These are phyloP conservation scores for Coemansia sp. DNA, from an alignment of 192 early-diverging fungal genomes.

Conservation along the genomic window DNA sequence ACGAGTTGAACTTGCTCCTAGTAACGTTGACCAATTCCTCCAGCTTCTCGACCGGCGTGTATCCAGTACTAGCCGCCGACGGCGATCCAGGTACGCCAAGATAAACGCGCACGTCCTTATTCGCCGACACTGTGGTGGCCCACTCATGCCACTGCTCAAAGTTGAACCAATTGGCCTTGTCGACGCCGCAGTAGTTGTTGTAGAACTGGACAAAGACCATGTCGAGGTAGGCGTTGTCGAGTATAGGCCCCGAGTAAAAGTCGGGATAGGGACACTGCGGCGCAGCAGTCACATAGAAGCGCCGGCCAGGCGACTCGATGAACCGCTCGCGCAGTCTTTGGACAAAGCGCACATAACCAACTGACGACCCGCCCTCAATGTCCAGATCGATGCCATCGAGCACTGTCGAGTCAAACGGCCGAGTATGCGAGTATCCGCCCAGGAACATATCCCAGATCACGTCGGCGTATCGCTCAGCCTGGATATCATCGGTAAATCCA, in stretches of 20 bases:
- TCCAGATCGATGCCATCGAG: constrained; percentile 77
- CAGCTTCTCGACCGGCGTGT: constrained; percentile 55
- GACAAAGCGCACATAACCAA: constrained; percentile 66
- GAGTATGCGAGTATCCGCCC: constrained; percentile 60
- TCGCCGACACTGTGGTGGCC: constrained; percentile 60
- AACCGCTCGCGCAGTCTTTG: constrained; percentile 60
- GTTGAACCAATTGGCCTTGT: constrained; percentile 65
- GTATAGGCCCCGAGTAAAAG: constrained; percentile 61
- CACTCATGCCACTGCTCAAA: constrained; percentile 75
- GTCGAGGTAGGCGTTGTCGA: constrained; percentile 66
- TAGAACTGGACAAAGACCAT: constrained; percentile 83
- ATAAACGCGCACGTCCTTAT: constrained; percentile 65
- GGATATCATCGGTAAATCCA: constrained; percentile 61
- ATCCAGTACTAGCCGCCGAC: constrained; percentile 62
- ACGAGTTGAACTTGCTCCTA: constrained; percentile 57
- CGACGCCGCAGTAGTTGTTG: constrained; percentile 76
- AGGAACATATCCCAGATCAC: constrained; percentile 79
- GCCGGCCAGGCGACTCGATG: constrained; percentile 45
- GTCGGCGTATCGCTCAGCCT: constrained; percentile 65
- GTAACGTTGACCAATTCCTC: constrained; percentile 56
- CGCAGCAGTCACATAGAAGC: constrained; percentile 67
- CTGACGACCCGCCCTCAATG: constrained; percentile 66
- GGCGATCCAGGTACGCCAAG: constrained; percentile 67
- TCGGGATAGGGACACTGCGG: constrained; percentile 78
- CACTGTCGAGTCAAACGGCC: constrained; percentile 71